phyloP scores from a whole-genome alignment of 2,329 filamentous ascomycete genomes.

The Sarocladium strictum region DNA sequence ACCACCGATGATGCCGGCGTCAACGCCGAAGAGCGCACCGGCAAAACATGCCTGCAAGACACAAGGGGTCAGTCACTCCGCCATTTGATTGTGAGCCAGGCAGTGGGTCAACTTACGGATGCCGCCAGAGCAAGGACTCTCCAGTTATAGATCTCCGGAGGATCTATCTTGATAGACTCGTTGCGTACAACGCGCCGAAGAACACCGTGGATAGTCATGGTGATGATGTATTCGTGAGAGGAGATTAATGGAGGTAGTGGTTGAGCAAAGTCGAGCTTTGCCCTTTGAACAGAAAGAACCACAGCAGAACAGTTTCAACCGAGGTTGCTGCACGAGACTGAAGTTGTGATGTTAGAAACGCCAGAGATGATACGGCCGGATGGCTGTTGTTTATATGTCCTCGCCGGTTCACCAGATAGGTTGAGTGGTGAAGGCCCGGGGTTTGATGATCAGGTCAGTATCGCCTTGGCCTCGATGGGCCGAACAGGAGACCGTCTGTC shows the following conservation, averaged over 20 bases:
- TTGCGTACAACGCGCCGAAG: conserved; percentile 38
- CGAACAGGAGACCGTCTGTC: background rate
- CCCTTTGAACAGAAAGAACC: too few relatives aligned
- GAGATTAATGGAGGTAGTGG: too few relatives aligned
- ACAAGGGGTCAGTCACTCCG: background rate
- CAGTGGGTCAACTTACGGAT: conserved; percentile 35
- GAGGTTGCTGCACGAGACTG: background rate
- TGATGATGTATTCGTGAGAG: background rate
- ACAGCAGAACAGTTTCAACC: background rate
- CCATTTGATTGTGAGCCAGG: too few relatives aligned
- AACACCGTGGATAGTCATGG: conserved; percentile 17
- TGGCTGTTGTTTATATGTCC: background rate
- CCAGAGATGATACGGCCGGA: background rate
- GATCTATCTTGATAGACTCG: conserved; percentile 61
- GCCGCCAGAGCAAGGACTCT: conserved; percentile 59
- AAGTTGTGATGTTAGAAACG: background rate
- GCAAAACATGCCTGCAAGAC: conserved; percentile 8
- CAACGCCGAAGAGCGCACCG: conserved; percentile 21
- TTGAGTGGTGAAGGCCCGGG: background rate
- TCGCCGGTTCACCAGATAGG: background rate
- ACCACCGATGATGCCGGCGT: conserved; percentile 22
- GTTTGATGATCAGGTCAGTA: background rate
- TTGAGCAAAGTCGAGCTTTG: too few relatives aligned
- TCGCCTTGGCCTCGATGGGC: background rate
- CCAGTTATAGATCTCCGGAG: conserved; percentile 65